Conservation (phyloP, 2,329 filamentous ascomycete genomes). For the Pezicula rhizophila region DNA sequence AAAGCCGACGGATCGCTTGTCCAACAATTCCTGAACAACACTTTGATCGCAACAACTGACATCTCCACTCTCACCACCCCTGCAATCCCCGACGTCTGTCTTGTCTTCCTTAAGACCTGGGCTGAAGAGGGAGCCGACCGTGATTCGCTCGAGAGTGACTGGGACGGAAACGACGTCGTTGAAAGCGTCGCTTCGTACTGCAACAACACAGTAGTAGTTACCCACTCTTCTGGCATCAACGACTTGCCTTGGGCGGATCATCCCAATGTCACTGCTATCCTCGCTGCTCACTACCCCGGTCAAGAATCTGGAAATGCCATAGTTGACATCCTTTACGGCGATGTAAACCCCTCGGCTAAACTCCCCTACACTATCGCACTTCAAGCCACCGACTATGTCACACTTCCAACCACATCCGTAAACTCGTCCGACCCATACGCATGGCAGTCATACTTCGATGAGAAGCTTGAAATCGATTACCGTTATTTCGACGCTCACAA, state of each 20-base stretch:
- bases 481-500: conserved; percentile 39
- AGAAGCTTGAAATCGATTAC: conserved; percentile 46
- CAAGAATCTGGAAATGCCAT: conserved; percentile 79
- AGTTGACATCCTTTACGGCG: conserved; percentile 71
- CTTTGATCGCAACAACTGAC: conserved; percentile 30
- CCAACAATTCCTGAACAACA: conserved; percentile 47
- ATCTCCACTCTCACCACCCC: conserved; percentile 33
- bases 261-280: conserved; percentile 67
- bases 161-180: background rate
- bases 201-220: conserved; percentile 56
- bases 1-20: conserved; percentile 46
- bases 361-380: conserved; percentile 75
- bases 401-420: conserved; percentile 34
- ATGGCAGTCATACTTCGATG: conserved; percentile 40
- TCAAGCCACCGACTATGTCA: conserved; percentile 44
- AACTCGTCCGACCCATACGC: conserved; percentile 36
- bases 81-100: conserved; percentile 52
- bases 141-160: background rate
- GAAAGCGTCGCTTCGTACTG: conserved; percentile 43
- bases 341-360: conserved; percentile 68
- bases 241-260: conserved; percentile 67
- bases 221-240: conserved; percentile 56
- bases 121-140: conserved; percentile 66
- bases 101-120: conserved; percentile 60
- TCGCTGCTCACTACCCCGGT: conserved; percentile 76